These are phyloP conservation scores for Cercospora sp. DNA, from an alignment of 2,329 filamentous ascomycete species.

Conservation along the genomic window DNA sequence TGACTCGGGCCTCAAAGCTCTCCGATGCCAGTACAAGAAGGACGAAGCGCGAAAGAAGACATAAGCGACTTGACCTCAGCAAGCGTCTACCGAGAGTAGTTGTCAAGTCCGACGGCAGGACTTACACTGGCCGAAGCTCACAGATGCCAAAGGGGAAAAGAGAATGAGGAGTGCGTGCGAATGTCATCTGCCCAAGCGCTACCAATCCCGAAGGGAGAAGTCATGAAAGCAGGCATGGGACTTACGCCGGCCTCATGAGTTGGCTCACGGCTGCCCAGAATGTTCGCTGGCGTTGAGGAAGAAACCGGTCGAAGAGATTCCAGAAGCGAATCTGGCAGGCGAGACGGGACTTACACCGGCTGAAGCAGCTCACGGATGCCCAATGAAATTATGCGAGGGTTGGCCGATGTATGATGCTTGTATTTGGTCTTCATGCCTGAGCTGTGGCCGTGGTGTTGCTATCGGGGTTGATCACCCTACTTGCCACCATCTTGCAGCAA, in stretches of 20 bases:
- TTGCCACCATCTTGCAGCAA: background rate
- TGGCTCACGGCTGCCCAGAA: conserved; percentile 1
- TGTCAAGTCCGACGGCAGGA: background rate
- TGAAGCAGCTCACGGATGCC: conserved; percentile 1
- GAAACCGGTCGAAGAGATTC: background rate
- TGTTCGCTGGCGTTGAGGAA: background rate
- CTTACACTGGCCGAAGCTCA: conserved; percentile 13
- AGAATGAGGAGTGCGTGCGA: background rate
- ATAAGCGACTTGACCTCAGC: background rate
- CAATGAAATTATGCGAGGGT: background rate
- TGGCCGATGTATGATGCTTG: background rate
- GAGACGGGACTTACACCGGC: background rate
- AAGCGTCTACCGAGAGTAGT: conserved; percentile 4
- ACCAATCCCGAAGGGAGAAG: background rate
- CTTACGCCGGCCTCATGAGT: conserved; percentile 2
- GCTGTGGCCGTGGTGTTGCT: background rate
- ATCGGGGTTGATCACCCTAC: background rate
- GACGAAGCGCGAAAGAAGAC: background rate
- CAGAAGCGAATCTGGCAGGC: background rate
- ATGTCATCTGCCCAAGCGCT: background rate
- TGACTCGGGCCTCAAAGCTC: background rate
- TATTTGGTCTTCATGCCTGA: background rate
- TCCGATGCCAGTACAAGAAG: background rate
- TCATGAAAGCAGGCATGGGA: background rate
- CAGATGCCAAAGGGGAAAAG: background rate